Conservation (phyloP, 1,284 basidiomycete species). For the Trametes pubescens region DNA sequence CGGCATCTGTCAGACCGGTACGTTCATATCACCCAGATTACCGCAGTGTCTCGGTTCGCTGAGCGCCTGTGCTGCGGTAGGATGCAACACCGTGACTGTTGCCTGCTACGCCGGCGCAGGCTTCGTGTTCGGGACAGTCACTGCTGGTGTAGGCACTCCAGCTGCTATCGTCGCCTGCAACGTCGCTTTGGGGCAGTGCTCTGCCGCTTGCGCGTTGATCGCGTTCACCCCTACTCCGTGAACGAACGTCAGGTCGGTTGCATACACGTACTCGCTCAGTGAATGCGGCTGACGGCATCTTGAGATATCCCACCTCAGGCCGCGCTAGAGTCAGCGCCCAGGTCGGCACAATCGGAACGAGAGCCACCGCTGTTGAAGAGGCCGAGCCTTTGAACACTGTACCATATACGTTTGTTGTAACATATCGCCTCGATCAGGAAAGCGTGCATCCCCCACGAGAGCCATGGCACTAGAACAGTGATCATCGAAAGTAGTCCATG, state of each 20-base stretch:
- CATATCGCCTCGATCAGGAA: too few species aligned
- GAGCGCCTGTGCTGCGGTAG: conserved; percentile 40
- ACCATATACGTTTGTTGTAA: too few species aligned
- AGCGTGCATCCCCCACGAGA: too few species aligned
- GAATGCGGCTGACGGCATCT: neutral
- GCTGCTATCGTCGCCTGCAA: conserved; percentile 61
- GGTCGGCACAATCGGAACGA: too few species aligned
- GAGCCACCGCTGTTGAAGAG: too few species aligned
- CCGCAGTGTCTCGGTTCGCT: neutral
- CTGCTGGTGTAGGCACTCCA: conserved; percentile 51
- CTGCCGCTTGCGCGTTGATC: conserved; percentile 38
- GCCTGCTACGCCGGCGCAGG: conserved; percentile 64
- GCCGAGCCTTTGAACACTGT: too few species aligned
- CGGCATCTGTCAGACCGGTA: conserved; percentile 58
- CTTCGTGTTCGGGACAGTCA: conserved; percentile 56
- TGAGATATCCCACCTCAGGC: too few species aligned
- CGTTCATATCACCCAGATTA: conserved; percentile 10
- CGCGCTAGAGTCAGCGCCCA: too few species aligned
- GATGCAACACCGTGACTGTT: conserved; percentile 60
- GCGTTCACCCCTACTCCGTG: conserved; percentile 41
- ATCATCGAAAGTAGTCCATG: too few species aligned
- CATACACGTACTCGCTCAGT: neutral
- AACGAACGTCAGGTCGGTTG: conserved; percentile 8
- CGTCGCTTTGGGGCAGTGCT: conserved; percentile 52
- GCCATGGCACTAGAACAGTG: too few species aligned